Conservation (phyloP, 2,329 filamentous ascomycete genomes). For the Byssochlamys sp. region DNA sequence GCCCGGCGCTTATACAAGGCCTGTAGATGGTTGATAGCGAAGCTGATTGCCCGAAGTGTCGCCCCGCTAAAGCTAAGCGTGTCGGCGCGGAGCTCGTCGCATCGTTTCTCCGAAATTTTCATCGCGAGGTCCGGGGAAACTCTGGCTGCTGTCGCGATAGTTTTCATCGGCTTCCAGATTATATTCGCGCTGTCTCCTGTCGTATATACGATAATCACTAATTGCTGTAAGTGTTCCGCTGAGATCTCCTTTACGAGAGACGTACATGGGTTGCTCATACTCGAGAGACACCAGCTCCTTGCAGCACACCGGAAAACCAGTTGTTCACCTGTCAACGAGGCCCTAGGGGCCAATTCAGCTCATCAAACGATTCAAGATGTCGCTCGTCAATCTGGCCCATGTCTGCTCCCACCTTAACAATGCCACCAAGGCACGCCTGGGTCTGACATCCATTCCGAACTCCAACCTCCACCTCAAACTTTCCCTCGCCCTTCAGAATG, state of each 20-base stretch:
- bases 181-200: not conserved
- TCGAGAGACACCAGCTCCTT: not conserved
- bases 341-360: slow-evolving; percentile 14
- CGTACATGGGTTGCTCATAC: not conserved
- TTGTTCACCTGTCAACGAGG: slow-evolving; percentile 1
- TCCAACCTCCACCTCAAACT: slow-evolving; percentile 71
- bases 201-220: not conserved
- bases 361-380: slow-evolving; percentile 43
- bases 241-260: not conserved
- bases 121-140: slow-evolving; percentile 4
- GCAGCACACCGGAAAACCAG: not conserved
- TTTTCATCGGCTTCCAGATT: not conserved
- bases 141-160: not conserved
- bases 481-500: slow-evolving; percentile 66
- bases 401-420: slow-evolving; percentile 89
- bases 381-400: slow-evolving; percentile 64
- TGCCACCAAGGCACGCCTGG: slow-evolving; percentile 71
- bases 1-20: slow-evolving; percentile 12
- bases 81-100: slow-evolving; percentile 1
- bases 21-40: slow-evolving; percentile 6
- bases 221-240: not conserved
- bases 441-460: slow-evolving; percentile 71
- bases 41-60: slow-evolving; percentile 3
- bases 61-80: not conserved
- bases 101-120: slow-evolving; percentile 31